Conservation (phyloP, 208 protist genomes). For the Leishmania tropica region DNA sequence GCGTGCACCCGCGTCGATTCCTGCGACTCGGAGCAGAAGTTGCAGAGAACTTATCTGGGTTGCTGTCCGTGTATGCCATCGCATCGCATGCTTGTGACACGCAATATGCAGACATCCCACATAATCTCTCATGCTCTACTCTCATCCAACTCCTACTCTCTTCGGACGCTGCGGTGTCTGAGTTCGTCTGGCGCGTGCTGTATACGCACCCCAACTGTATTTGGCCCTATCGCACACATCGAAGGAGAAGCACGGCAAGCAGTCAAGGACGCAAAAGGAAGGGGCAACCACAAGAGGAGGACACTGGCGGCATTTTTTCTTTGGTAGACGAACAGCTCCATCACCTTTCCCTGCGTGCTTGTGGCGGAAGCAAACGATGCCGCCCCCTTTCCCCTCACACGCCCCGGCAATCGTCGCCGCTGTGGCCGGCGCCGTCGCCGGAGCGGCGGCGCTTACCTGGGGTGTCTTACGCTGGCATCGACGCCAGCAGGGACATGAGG, state of each 20-base stretch:
- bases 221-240: background rate
- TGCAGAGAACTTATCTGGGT: background rate
- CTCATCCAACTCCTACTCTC: background rate
- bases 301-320: background rate
- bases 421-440: constrained; percentile 11
- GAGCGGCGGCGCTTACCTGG: constrained; percentile 17
- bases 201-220: background rate
- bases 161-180: background rate
- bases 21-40: background rate
- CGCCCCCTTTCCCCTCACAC: background rate
- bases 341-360: background rate
- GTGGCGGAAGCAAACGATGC: background rate
- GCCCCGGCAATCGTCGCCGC: constrained; percentile 9
- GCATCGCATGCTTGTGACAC: background rate
- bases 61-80: background rate
- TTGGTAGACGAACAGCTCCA: background rate
- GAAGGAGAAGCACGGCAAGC: background rate
- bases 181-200: background rate
- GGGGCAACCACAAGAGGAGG: no score
- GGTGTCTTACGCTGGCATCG: constrained; percentile 6
- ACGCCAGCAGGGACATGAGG: background rate
- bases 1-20: background rate
- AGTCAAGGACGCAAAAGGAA: background rate
- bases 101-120: background rate
- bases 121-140: background rate